phyloP scores from a whole-genome alignment of 2,329 filamentous ascomycete genomes.

The Alternaria viburni region DNA sequence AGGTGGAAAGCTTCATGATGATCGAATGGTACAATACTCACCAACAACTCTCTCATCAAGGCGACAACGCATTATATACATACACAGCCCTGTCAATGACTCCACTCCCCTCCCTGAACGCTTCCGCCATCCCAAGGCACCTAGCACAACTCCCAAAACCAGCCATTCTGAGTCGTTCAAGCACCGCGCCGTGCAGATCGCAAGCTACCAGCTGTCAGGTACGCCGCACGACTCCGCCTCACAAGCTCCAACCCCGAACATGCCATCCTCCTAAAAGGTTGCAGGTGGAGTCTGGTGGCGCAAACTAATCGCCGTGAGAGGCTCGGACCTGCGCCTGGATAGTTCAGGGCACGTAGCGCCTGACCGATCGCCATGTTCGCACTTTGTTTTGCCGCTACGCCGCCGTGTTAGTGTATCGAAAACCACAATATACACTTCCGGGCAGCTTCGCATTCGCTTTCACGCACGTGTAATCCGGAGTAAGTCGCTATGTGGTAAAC shows the following conservation, averaged over 20 bases:
- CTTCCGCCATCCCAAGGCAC: neutral
- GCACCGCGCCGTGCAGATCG: neutral
- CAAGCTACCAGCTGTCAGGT: neutral
- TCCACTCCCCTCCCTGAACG: neutral
- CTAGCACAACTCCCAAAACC: neutral
- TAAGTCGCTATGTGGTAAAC: neutral
- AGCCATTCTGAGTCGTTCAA: neutral
- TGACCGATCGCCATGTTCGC: neutral
- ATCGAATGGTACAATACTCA: neutral
- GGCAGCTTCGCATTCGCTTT: neutral
- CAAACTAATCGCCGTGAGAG: neutral
- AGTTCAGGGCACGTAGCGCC: neutral
- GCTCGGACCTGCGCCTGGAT: neutral
- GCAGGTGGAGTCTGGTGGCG: neutral
- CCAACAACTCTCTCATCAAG: neutral
- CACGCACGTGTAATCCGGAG: no score
- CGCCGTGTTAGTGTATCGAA: neutral
- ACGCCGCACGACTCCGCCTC: neutral
- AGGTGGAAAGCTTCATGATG: conserved; percentile 14
- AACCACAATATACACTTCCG: neutral
- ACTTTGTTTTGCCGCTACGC: neutral
- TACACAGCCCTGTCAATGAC: neutral
- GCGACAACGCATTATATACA: neutral
- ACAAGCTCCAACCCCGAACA: neutral
- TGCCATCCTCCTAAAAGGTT: neutral